A percentile compares a stretch with the other conserved stretches of the same genome.
These are phyloP conservation scores for Mycothermus thermophilus DNA, from an alignment of 495 filamentous ascomycete species.

Conservation along the genomic window DNA sequence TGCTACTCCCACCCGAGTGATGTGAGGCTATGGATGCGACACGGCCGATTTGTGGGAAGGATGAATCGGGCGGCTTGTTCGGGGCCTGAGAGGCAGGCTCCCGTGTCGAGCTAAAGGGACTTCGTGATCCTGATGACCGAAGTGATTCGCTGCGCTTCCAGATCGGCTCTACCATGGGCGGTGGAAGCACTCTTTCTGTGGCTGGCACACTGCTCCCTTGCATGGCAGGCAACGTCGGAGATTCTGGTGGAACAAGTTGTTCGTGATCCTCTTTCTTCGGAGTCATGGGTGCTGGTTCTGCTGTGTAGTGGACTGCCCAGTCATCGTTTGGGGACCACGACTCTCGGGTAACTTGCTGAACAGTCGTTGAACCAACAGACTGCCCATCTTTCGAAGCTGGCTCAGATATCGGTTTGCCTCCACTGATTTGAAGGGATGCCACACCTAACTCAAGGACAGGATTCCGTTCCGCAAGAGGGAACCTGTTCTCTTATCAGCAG, in stretches of 20 bases:
- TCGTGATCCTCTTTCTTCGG: neutral
- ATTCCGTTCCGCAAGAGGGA: no score
- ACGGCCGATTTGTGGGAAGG: neutral
- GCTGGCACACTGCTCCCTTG: neutral
- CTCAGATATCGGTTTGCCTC: no score
- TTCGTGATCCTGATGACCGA: neutral
- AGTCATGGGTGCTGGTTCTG: neutral
- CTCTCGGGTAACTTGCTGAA: no score
- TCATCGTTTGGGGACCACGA: no score
- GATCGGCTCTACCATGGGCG: neutral
- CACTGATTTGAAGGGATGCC: no score
- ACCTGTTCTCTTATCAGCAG: no score
- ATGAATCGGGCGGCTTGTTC: neutral
- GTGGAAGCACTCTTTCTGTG: constrained; percentile 1
- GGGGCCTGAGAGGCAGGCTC: no score
- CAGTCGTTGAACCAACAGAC: no score
- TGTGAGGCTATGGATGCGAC: neutral
- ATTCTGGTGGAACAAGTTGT: constrained; percentile 1
- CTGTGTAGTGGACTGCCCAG: no score
- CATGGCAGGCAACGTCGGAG: neutral
- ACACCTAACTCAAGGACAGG: no score
- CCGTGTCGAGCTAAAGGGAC: no score
- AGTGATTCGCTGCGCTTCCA: constrained; percentile 6
- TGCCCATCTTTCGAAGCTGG: no score
- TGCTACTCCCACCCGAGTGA: neutral